A percentile compares a stretch with the other conserved stretches of the same genome.
Evolutionary conservation across 768 basidiomycete genomes (phyloP).

Genomic region (Pleurotus tuber-regium): DNA sequence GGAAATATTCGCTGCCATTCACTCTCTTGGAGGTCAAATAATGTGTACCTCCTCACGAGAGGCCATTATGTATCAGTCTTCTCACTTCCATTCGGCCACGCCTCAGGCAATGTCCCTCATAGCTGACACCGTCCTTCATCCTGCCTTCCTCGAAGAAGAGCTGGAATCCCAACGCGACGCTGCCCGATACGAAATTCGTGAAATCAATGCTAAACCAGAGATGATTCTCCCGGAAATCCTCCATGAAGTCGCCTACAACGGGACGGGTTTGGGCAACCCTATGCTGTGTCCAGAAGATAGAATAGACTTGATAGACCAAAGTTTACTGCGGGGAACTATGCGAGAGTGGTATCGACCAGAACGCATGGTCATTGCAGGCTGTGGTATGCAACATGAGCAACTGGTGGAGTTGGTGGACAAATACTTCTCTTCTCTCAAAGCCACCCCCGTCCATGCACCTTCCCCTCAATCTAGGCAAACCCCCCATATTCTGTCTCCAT

Average conservation of each 20-base stretch:
- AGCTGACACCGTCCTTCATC: slow-evolving; percentile 84
- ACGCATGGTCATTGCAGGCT: slow-evolving; percentile 92
- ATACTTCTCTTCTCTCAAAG: slow-evolving; percentile 73
- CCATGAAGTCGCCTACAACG: slow-evolving; percentile 81
- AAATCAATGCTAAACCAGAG: slow-evolving; percentile 86
- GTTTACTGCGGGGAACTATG: slow-evolving; percentile 61
- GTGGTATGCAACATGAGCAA: slow-evolving; percentile 87
- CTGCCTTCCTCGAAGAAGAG: slow-evolving; percentile 75
- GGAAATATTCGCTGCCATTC: slow-evolving; percentile 79
- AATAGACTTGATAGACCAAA: slow-evolving; percentile 61
- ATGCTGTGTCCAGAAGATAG: slow-evolving; percentile 86
- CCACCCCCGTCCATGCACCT: slow-evolving; percentile 25
- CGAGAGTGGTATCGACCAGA: slow-evolving; percentile 89
- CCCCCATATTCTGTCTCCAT: slow-evolving; percentile 57
- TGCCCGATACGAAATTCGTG: slow-evolving; percentile 87
- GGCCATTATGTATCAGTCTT: slow-evolving; percentile 97
- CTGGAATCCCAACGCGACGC: slow-evolving; percentile 82
- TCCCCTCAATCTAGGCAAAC: slow-evolving; percentile 32
- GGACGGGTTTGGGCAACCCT: slow-evolving; percentile 83
- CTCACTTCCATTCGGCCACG: slow-evolving; percentile 83
- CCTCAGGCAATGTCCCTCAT: slow-evolving; percentile 84
- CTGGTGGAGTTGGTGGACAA: slow-evolving; percentile 84
- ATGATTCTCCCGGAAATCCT: slow-evolving; percentile 90
- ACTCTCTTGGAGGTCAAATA: slow-evolving; percentile 88
- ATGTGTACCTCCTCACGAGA: slow-evolving; percentile 89